Base-by-base conservation (phyloP, 2,329 filamentous ascomycete genomes). In the Trichoderma cornu-damae region DNA sequence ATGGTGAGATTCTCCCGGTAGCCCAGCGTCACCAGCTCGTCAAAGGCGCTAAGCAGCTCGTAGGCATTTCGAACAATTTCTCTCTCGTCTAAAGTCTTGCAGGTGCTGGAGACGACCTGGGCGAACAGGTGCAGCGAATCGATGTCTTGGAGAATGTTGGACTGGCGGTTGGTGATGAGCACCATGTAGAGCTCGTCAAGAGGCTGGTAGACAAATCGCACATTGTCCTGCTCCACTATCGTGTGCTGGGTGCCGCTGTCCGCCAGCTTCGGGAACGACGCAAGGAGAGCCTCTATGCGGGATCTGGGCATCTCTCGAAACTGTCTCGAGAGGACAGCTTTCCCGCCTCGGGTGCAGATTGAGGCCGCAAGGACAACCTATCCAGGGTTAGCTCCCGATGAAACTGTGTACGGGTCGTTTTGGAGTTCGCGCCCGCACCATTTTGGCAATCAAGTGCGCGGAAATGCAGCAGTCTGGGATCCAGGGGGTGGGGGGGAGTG, bases 141-240 rank as follows among this genome's bases (percentile, higher is more conserved):
- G 73, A 99, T 99, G 75, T 99, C 94, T 77, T 99, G 94, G 51
- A 99, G 83, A 66, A 99, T 99, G 77, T 99, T 99, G 74, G 93
- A 97, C 79, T 97, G 94, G 68, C 91, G 89, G 80, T 99, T 99
- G 73, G 95, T 99, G 76, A 99, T 97, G 69, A 99, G 85, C 64
- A 99, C 93, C 85, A 99, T 97, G 83, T 99, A 99, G 63, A 99
- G 86, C 79, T 99, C 95, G 77, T 99, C 95, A 63, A 99, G 83
- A 60, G 94, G 95, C 74, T 99, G 94, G 80, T 99, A 99, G 59
- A 99, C 94, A 72, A 96, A 99, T 77, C 94, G 93, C 69, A 99
- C 94, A 78, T 96, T 97, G 79, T 99, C 95, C 76, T 97, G 92
- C 76, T 99, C 94, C 68, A 97, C 92, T 5, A 90, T 99, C 26